Base-by-base conservation (phyloP, 2,329 filamentous ascomycete genomes). In the Fusarium sp. region DNA sequence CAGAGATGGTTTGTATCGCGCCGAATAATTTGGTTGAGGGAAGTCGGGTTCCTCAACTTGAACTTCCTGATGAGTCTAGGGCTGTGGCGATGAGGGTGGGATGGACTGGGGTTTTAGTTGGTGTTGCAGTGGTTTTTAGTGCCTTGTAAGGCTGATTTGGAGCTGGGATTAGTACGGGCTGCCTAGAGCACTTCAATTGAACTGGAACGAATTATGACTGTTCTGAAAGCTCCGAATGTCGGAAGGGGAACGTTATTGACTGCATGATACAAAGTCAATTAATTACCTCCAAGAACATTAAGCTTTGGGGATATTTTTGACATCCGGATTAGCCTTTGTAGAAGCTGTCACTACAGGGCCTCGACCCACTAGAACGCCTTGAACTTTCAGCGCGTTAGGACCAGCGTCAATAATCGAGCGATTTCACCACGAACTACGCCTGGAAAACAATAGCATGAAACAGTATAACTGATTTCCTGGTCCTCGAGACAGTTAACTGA, bases 361-460 rank as follows among this genome's bases (percentile, higher is more conserved):
- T 18, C 1, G 14, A 18, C 9, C 13, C 21, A 23, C 41, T 23
- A 11, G 9, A 43, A 6, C 21, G 7, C 5, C 41, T 43, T 11
- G 0, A 18, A 43, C 0, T 43, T 23, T 18, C 18, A 25, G 9
- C 11, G 23, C 16, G 18, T n/a, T 4, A 26, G 5, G 23, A 18
- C 14, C 14, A 45, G 7, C 6, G 9, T 12, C 18, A 37, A n/a
- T 2, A 11, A n/a, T 37, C n/a, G 34, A n/a, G 5, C 18, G 6
- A n/a, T 1, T n/a, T 37, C 10, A 37, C 18, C 18, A 12, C 18
- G 18, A 11, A 37, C 4, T 11, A n/a, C 34, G 31, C 28, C 12
- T 7, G 0, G 28, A 1, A 14, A 30, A 30, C 6, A 30, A 14
- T 30, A 30, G 2, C 6, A 30, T 13, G 14, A 0, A 30, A 0